Percentiles rank a stretch among this genome's conserved stretches.
These are phyloP conservation scores for Brassica carinata DNA, from an alignment of 345 rosid species.

Conservation along the genomic window DNA sequence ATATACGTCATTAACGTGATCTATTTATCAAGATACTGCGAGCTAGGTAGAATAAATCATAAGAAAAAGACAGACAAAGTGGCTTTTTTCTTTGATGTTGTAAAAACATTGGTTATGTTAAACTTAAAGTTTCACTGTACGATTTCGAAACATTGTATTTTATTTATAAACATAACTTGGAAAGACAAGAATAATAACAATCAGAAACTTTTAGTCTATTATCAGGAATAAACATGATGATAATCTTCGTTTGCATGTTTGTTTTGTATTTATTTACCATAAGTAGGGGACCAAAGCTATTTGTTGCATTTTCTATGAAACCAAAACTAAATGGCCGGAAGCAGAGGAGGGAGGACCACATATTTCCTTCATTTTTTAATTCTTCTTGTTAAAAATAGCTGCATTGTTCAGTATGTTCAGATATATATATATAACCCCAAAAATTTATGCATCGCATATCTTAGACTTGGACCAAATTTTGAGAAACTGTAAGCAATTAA, in stretches of 20 bases:
- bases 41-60: neutral
- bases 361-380: slow-evolving; percentile 1
- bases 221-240: slow-evolving; percentile 8
- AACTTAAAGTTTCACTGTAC: neutral
- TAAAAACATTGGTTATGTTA: neutral
- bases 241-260: neutral
- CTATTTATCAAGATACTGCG: neutral
- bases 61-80: neutral
- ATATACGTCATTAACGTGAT: neutral
- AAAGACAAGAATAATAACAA: neutral
- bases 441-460: slow-evolving; percentile 30
- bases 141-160: neutral
- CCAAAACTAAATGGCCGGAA: slow-evolving; percentile 20
- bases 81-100: neutral
- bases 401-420: slow-evolving; percentile 18
- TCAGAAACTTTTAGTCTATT: neutral
- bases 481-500: neutral
- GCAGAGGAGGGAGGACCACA: slow-evolving; percentile 32
- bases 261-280: slow-evolving; percentile 17
- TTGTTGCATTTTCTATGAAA: slow-evolving; percentile 32
- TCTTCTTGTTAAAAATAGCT: neutral
- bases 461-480: slow-evolving; percentile 27
- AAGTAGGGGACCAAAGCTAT: slow-evolving; percentile 39
- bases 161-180: neutral
- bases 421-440: neutral